phyloP scores from a whole-genome alignment of 768 basidiomycete species.

The Pisolithus orientalis region DNA sequence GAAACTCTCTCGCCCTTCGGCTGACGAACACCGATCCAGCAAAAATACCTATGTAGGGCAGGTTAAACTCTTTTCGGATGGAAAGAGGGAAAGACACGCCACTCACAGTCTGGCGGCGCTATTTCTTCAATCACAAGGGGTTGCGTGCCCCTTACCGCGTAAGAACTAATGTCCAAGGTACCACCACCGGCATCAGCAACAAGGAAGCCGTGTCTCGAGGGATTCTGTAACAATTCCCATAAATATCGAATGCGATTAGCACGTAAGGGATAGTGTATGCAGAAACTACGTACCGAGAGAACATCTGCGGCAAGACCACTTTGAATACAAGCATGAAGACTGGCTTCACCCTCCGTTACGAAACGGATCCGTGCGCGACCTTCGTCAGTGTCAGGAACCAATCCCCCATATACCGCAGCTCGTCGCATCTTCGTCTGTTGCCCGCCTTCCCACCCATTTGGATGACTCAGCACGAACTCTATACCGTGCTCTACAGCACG shows the following conservation, averaged over 20 bases:
- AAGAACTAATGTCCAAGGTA: constrained; percentile 76
- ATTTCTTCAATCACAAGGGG: constrained; percentile 79
- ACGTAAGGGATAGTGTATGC: not conserved
- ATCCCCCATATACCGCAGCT: constrained; percentile 62
- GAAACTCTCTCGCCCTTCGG: constrained; percentile 62
- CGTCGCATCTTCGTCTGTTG: constrained; percentile 74
- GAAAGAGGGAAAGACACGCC: not conserved
- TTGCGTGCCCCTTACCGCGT: constrained; percentile 61
- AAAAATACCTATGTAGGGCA: constrained; percentile 57
- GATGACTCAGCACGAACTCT: constrained; percentile 73
- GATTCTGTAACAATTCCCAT: constrained; percentile 39
- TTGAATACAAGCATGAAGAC: constrained; percentile 73
- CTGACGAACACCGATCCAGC: constrained; percentile 82
- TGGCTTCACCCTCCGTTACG: constrained; percentile 81
- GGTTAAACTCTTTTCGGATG: constrained; percentile 1
- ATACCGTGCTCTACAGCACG: constrained; percentile 62
- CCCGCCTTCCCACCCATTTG: constrained; percentile 77
- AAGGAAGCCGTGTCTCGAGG: constrained; percentile 71
- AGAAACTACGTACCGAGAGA: constrained; percentile 46
- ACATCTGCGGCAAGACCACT: constrained; percentile 75
- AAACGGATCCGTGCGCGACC: constrained; percentile 71
- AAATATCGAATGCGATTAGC: not conserved
- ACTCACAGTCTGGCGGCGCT: constrained; percentile 74
- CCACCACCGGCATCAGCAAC: constrained; percentile 80
- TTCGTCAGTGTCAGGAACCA: constrained; percentile 69